Evolutionary conservation across 345 rosid genomes (phyloP).

Genomic region (Euphorbia peplus): DNA sequence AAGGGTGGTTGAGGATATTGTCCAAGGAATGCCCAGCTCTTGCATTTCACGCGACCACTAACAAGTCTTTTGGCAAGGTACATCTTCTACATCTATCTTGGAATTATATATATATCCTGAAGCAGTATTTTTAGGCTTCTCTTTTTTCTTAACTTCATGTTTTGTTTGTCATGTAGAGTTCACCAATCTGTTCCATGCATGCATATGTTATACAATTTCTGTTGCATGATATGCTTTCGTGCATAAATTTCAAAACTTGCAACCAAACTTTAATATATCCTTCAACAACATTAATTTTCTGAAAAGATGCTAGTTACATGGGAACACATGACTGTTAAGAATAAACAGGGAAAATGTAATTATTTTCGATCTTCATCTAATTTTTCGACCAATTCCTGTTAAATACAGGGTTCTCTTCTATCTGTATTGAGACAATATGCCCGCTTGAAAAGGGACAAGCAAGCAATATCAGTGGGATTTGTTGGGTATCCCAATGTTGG

Average conservation of each 20-base stretch:
- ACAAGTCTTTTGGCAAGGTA: conserved; percentile 95
- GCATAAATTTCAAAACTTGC: neutral
- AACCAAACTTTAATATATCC: neutral
- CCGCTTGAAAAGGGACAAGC: conserved; percentile 88
- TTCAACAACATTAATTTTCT: neutral
- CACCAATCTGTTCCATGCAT: neutral
- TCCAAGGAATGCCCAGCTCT: conserved; percentile 92
- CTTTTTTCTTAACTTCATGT: neutral
- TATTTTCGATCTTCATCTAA: too few species aligned
- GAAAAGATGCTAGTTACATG: neutral
- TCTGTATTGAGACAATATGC: conserved; percentile 90
- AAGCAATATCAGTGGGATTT: conserved; percentile 92
- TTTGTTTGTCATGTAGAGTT: neutral
- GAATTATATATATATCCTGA: neutral
- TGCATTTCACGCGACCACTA: conserved; percentile 94
- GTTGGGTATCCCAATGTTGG: too few species aligned
- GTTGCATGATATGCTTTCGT: neutral
- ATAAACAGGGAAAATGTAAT: neutral
- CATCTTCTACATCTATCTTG: neutral
- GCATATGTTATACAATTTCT: neutral
- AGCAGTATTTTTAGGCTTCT: neutral
- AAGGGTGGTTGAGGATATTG: conserved; percentile 81
- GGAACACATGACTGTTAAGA: neutral
- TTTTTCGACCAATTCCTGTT: conserved; percentile 15
- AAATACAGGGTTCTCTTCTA: too few species aligned